A percentile compares a stretch with the other conserved stretches of the same genome.
phyloP scores from a whole-genome alignment of 768 basidiomycete genomes.

The Tricholoma matsutake region DNA sequence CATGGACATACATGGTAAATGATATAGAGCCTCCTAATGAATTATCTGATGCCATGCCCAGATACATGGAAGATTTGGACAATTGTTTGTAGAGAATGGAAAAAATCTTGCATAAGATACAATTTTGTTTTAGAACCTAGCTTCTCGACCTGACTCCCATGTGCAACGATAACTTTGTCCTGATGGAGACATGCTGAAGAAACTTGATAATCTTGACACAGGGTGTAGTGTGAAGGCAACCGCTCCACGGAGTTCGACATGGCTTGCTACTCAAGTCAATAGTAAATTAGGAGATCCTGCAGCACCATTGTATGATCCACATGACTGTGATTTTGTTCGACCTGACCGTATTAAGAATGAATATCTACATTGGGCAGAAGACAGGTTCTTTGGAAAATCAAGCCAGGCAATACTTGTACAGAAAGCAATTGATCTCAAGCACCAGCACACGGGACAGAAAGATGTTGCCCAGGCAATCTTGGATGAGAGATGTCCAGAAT shows the following conservation, averaged over 20 bases:
- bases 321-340: slow-evolving; percentile 34
- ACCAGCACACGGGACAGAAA: slow-evolving; percentile 44
- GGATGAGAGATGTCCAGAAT: slow-evolving; percentile 29
- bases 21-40: neutral
- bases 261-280: slow-evolving; percentile 32
- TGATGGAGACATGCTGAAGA: slow-evolving; percentile 56
- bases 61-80: slow-evolving; percentile 61
- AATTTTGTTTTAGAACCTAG: neutral
- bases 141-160: neutral
- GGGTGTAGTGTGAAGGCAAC: neutral
- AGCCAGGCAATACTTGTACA: slow-evolving; percentile 52
- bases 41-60: slow-evolving; percentile 7
- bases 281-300: slow-evolving; percentile 21
- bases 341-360: slow-evolving; percentile 32
- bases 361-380: slow-evolving; percentile 33
- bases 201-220: slow-evolving; percentile 35
- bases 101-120: slow-evolving; percentile 43
- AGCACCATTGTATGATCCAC: slow-evolving; percentile 15
- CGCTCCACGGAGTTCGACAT: slow-evolving; percentile 12
- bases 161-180: slow-evolving; percentile 52
- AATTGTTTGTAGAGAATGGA: slow-evolving; percentile 60
- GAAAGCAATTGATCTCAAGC: slow-evolving; percentile 56
- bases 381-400: slow-evolving; percentile 53
- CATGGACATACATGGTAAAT: slow-evolving; percentile 60
- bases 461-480: slow-evolving; percentile 15